Base-by-base conservation (phyloP, 75 land plant species). In the Pinus tabuliformis region DNA sequence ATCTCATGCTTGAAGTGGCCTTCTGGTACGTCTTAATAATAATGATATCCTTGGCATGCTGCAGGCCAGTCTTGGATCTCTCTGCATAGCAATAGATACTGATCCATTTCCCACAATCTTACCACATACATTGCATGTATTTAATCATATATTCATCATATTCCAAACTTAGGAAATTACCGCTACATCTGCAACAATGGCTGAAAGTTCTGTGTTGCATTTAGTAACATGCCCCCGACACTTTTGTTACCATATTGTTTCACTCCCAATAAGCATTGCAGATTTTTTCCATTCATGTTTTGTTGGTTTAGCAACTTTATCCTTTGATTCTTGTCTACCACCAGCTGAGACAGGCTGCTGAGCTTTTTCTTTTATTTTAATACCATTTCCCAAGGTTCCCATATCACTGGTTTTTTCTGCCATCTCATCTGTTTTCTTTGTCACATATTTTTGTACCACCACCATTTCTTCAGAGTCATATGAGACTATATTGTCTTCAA, bases 211-310 rank as follows among this genome's bases (percentile, higher is more conserved):
- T 15, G 54, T 49, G 20, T n/a, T 49, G 54, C 56, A n/a, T 52
- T 52, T 52, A n/a, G 3, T 71, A 45, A 22, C 28, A 52, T 39
- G 56, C 26, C 28, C 21, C 52, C 13, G 12, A 21, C n/a, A 45
- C 20, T 52, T 71, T 71, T 71, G 14, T 45, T 9, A 52, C 22
- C 24, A 52, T 52, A 54, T 24, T 71, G 24, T 71, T 71, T 52
- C 24, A 24, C 56, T 45, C 21, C 56, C 56, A 42, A 39, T 36
- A 65, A 30, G 20, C 42, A 33, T 65, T 28, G 70, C 70, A 11
- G 73, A n/a, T 39, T 52, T 71, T 45, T 71, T 54, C 37, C 56
- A 18, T n/a, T 71, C 73, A n/a, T 22, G 28, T 52, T 45, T 52
- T 52, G 56, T 20, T 21, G 52, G 57, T 21, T 71, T 71, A 71